Percentiles rank a stretch among this genome's conserved stretches.
Evolutionary conservation across 148 eudicot species (phyloP).

Genomic region (Salicornia ramosissima): DNA sequence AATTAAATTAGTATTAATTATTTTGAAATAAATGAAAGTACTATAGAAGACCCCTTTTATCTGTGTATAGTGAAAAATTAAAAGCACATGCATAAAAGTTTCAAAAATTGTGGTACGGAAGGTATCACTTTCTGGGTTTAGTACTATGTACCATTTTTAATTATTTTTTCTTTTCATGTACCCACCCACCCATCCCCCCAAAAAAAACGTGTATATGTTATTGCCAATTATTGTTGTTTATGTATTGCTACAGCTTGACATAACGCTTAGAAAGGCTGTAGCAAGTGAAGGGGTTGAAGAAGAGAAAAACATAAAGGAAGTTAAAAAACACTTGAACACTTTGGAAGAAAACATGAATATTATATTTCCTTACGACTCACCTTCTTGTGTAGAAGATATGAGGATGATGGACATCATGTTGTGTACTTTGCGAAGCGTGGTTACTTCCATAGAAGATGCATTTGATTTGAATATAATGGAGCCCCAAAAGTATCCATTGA

Average conservation of each 20-base stretch:
- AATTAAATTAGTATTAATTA: too few species aligned
- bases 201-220: too few species aligned
- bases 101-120: too few species aligned
- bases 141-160: too few species aligned
- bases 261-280: background rate
- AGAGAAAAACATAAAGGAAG: slow-evolving; percentile 10
- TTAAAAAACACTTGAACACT: slow-evolving; percentile 14
- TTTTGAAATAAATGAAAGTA: too few species aligned
- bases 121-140: too few species aligned
- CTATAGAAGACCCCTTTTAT: too few species aligned
- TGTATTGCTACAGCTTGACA: background rate
- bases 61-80: too few species aligned
- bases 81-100: too few species aligned
- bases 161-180: too few species aligned
- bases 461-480: slow-evolving; percentile 22
- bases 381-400: slow-evolving; percentile 5
- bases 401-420: slow-evolving; percentile 27
- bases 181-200: too few species aligned
- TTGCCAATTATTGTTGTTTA: background rate
- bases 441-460: slow-evolving; percentile 23
- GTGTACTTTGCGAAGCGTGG: background rate
- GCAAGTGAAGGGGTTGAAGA: slow-evolving; percentile 12
- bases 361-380: slow-evolving; percentile 10
- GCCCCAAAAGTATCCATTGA: slow-evolving; percentile 12
- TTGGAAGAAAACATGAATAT: slow-evolving; percentile 25